phyloP scores from a whole-genome alignment of 2,329 filamentous ascomycete species.

The Verticillium dahliae region DNA sequence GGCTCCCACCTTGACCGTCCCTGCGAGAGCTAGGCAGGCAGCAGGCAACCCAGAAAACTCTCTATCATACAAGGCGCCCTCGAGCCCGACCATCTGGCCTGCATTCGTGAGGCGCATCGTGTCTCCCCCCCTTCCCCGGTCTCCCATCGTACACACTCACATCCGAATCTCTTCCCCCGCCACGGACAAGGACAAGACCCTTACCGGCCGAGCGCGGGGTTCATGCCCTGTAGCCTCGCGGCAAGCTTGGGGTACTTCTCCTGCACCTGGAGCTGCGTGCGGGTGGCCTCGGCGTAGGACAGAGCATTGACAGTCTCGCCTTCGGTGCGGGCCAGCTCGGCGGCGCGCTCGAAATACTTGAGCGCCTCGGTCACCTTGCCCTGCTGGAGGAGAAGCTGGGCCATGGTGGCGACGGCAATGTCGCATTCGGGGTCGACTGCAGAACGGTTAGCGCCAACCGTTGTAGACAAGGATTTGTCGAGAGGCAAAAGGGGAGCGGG shows the following conservation, averaged over 20 bases:
- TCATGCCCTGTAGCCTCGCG: constrained; percentile 58
- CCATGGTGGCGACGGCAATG: constrained; percentile 98
- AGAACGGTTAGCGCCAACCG: constrained; percentile 23
- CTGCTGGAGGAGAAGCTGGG: constrained; percentile 92
- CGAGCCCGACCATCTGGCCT: background rate
- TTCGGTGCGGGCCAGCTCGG: constrained; percentile 88
- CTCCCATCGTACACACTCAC: too few relatives aligned
- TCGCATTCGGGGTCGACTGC: constrained; percentile 96
- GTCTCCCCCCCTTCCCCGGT: too few relatives aligned
- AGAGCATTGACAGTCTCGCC: constrained; percentile 94
- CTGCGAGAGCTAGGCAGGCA: background rate
- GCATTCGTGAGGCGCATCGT: background rate
- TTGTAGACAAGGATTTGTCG: background rate
- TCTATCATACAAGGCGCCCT: background rate
- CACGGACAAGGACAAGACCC: background rate
- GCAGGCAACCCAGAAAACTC: background rate
- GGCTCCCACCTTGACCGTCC: background rate
- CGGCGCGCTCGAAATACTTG: constrained; percentile 94
- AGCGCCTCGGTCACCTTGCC: constrained; percentile 94
- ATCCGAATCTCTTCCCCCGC: background rate
- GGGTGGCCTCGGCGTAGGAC: constrained; percentile 92
- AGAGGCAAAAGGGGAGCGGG: constrained; percentile 10
- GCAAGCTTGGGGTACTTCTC: constrained; percentile 80
- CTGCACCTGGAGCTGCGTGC: constrained; percentile 89
- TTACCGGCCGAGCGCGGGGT: constrained; percentile 17